Percentiles rank a stretch among this genome's conserved stretches.
Conservation (phyloP, 352 stramenopile genomes). For the Hyaloperonospora arabidopsidis region DNA sequence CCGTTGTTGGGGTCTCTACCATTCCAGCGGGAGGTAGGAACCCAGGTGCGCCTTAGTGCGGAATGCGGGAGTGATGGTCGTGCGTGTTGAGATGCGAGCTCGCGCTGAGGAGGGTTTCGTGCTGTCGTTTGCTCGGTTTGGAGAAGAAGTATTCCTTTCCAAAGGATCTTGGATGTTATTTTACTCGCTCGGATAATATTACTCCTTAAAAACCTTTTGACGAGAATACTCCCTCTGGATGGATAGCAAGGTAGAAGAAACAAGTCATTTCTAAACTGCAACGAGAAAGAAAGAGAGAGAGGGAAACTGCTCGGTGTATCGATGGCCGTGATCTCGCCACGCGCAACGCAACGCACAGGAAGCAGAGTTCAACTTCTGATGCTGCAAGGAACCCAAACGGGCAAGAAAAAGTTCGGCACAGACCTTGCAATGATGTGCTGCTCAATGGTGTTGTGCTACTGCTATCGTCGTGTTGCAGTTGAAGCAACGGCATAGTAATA, state of each 20-base stretch:
- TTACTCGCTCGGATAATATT: no score
- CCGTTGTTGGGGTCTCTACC: conserved; percentile 15
- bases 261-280: conserved; percentile 1
- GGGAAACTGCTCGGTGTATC: conserved; percentile 12
- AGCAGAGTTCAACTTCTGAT: no score
- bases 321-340: no score
- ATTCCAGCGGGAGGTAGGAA: conserved; percentile 8
- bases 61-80: conserved; percentile 29
- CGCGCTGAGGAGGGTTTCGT: background rate
- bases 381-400: background rate
- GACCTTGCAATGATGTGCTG: no score
- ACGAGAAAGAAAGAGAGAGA: conserved; percentile 8
- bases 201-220: background rate
- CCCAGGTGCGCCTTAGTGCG: background rate
- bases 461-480: conserved; percentile 16
- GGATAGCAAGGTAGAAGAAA: conserved; percentile 9
- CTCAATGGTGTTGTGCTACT: no score
- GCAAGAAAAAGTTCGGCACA: background rate
- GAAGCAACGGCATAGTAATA: conserved; percentile 2
- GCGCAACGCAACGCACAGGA: no score
- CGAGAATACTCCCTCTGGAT: conserved; percentile 12
- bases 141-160: conserved; percentile 6
- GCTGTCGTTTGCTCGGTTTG: conserved; percentile 6
- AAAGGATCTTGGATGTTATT: no score
- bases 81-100: conserved; percentile 4